A percentile compares a stretch with the other conserved stretches of the same genome.
phyloP scores from a whole-genome alignment of 2,329 filamentous ascomycete genomes.

The Curvularia spicifera region DNA sequence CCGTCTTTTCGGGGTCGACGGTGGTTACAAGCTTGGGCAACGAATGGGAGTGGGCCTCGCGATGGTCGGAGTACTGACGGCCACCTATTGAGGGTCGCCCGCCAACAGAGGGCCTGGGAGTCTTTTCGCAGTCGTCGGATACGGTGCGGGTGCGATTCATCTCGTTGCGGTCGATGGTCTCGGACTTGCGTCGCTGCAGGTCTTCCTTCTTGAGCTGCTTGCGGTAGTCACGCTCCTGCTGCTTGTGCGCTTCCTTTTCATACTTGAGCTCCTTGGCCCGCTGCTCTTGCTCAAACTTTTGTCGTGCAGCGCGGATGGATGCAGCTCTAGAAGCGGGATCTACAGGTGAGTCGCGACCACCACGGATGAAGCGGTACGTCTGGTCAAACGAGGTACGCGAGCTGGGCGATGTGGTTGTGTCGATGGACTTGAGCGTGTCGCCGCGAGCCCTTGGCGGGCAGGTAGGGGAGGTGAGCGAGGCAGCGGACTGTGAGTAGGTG shows the following conservation, averaged over 20 bases:
- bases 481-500: constrained; percentile 60
- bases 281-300: constrained; percentile 66
- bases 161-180: constrained; percentile 41
- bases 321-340: constrained; percentile 63
- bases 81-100: constrained; percentile 44
- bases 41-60: constrained; percentile 44
- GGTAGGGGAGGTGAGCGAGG: constrained; percentile 56
- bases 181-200: constrained; percentile 51
- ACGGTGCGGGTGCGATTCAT: constrained; percentile 39
- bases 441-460: constrained; percentile 54
- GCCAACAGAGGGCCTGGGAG: constrained; percentile 35
- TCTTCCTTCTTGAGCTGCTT: constrained; percentile 55
- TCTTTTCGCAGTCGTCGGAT: constrained; percentile 43
- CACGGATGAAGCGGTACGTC: constrained; percentile 59
- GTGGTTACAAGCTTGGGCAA: constrained; percentile 44
- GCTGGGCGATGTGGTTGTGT: constrained; percentile 58
- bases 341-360: constrained; percentile 54
- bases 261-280: constrained; percentile 62
- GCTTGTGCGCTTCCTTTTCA: constrained; percentile 60
- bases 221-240: constrained; percentile 52
- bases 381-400: constrained; percentile 64
- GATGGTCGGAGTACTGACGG: constrained; percentile 48
- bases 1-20: constrained; percentile 41
- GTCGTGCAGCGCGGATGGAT: constrained; percentile 61
- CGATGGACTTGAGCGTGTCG: constrained; percentile 58